Evolutionary conservation across 2,329 filamentous ascomycete genomes (phyloP).

Genomic region (Raffaelea arxii): DNA sequence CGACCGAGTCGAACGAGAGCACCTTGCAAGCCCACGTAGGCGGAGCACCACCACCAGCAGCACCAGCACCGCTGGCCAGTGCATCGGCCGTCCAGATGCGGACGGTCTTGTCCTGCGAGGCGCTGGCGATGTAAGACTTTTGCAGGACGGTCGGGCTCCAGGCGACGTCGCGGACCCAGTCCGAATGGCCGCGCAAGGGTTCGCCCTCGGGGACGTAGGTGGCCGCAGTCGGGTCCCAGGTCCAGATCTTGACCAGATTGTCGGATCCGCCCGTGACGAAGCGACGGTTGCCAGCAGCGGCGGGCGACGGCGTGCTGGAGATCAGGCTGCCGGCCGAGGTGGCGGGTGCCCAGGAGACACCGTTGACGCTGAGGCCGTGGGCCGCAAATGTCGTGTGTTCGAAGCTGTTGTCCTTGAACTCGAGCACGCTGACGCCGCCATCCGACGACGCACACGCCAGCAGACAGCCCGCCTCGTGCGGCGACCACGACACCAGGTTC

Average conservation of each 20-base stretch:
- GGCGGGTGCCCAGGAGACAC: slow-evolving; percentile 88
- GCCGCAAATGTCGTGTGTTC: slow-evolving; percentile 82
- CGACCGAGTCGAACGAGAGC: slow-evolving; percentile 75
- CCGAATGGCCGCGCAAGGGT: slow-evolving; percentile 69
- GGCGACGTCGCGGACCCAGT: slow-evolving; percentile 96
- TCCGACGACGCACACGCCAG: slow-evolving; percentile 92
- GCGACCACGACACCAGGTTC: slow-evolving; percentile 96
- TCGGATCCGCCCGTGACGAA: slow-evolving; percentile 95
- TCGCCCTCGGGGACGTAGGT: slow-evolving; percentile 51
- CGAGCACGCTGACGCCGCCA: slow-evolving; percentile 85
- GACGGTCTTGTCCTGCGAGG: slow-evolving; percentile 93
- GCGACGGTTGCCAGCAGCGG: slow-evolving; percentile 55
- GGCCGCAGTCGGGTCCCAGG: slow-evolving; percentile 50
- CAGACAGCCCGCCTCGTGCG: slow-evolving; percentile 88
- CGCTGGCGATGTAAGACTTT: slow-evolving; percentile 93
- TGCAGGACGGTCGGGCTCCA: slow-evolving; percentile 94
- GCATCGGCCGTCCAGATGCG: slow-evolving; percentile 84
- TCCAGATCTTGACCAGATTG: slow-evolving; percentile 90
- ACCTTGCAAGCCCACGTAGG: slow-evolving; percentile 75
- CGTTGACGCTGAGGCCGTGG: slow-evolving; percentile 90
- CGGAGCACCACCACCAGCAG: slow-evolving; percentile 25
- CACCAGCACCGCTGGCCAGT: slow-evolving; percentile 17
- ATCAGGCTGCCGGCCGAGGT: slow-evolving; percentile 76
- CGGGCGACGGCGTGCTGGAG: slow-evolving; percentile 54
- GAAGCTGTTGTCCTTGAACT: slow-evolving; percentile 85